phyloP scores from a whole-genome alignment of 148 eudicot genomes.

The Fagopyrum homotropicum region DNA sequence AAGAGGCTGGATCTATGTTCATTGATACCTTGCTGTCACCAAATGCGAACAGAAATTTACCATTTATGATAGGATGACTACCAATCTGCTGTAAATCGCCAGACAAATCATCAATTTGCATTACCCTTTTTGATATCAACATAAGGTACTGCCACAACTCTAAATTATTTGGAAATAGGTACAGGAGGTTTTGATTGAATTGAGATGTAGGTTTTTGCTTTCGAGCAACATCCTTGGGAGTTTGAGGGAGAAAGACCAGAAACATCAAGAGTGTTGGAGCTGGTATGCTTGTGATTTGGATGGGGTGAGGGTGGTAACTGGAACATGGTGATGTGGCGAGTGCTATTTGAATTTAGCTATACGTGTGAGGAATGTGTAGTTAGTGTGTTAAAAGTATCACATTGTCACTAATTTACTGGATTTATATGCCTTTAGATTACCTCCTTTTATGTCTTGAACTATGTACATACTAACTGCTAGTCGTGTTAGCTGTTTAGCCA shows the following conservation, averaged over 20 bases:
- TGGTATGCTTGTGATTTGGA: not conserved
- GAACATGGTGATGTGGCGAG: not conserved
- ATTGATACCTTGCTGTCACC: not conserved
- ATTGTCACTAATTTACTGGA: not conserved
- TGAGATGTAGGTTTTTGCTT: not conserved
- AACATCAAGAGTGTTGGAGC: not conserved
- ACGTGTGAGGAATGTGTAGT: not conserved
- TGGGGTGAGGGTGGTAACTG: not conserved
- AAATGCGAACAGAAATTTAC: not conserved
- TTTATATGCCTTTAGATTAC: not conserved
- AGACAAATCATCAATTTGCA: not conserved
- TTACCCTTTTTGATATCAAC: not conserved
- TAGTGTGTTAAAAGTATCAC: not conserved
- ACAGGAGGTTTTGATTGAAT: not conserved
- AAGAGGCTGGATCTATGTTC: not conserved
- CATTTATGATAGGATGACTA: not conserved
- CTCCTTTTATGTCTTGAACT: too few relatives aligned
- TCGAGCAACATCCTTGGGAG: not conserved
- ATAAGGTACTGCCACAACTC: not conserved
- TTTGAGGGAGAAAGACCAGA: not conserved
- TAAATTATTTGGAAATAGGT: not conserved
- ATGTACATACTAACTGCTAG: too few relatives aligned
- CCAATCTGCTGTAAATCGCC: not conserved
- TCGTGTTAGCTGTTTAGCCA: too few relatives aligned
- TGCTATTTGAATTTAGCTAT: not conserved